Percentiles rank a stretch among this genome's conserved stretches.
Evolutionary conservation across 306 rosid genomes (phyloP).

Genomic region (Adenanthera pavonina): DNA sequence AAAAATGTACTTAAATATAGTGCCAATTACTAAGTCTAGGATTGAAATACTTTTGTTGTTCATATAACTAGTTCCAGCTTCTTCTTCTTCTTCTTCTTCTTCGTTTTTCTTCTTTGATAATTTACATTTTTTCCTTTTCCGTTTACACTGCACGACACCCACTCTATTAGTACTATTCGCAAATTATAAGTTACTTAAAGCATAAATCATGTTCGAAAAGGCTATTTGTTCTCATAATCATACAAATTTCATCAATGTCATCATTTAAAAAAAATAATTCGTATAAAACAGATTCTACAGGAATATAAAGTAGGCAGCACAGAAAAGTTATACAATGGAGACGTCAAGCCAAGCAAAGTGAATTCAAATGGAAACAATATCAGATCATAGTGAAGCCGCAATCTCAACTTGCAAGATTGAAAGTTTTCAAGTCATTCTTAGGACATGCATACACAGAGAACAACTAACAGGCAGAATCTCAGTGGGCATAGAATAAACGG

Average conservation of each 20-base stretch:
- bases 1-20: too few relatives aligned
- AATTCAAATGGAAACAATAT: not conserved
- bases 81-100: too few relatives aligned
- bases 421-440: slow-evolving; percentile 2
- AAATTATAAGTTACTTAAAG: not conserved
- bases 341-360: not conserved
- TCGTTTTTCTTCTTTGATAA: too few relatives aligned
- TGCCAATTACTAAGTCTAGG: too few relatives aligned
- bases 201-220: not conserved
- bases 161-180: not conserved
- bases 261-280: not conserved
- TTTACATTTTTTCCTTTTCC: not conserved
- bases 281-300: not conserved
- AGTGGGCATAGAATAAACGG: too few relatives aligned
- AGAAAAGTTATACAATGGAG: not conserved
- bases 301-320: not conserved
- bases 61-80: too few relatives aligned
- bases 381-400: not conserved
- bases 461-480: slow-evolving; percentile 11
- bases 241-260: too few relatives aligned
- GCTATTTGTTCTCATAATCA: not conserved
- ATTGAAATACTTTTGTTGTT: too few relatives aligned
- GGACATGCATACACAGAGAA: not conserved
- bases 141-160: too few relatives aligned
- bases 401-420: not conserved